Conservation (phyloP, 345 rosid genomes). For the Toxicodendron radicans region DNA sequence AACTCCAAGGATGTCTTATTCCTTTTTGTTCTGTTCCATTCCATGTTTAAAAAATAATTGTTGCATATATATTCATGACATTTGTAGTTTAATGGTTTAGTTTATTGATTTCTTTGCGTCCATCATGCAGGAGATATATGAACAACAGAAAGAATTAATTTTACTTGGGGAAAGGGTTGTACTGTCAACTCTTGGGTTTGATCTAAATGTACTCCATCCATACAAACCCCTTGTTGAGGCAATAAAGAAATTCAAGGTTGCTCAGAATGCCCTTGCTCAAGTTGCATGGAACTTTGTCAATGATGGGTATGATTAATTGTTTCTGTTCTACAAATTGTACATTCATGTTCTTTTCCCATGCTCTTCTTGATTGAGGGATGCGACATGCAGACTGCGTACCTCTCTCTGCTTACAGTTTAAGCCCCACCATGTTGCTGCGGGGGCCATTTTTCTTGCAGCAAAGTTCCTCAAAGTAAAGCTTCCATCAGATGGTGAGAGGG, state of each 20-base stretch:
- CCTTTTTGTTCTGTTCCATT: not conserved
- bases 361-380: constrained; percentile 27
- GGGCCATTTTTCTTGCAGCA: constrained; percentile 55
- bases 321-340: not conserved
- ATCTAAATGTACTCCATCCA: constrained; percentile 41
- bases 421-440: constrained; percentile 51
- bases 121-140: constrained; percentile 40
- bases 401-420: constrained; percentile 52
- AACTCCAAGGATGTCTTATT: not conserved
- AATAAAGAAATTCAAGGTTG: constrained; percentile 50
- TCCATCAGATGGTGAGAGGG: constrained; percentile 50
- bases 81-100: not conserved
- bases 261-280: constrained; percentile 45
- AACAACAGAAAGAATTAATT: constrained; percentile 45
- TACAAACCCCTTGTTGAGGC: constrained; percentile 51
- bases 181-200: constrained; percentile 43
- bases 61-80: not conserved
- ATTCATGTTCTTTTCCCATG: constrained; percentile 20
- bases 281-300: constrained; percentile 54
- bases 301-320: constrained; percentile 40
- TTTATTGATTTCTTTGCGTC: not conserved
- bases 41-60: too few relatives aligned
- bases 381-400: constrained; percentile 43
- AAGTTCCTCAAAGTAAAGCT: constrained; percentile 52
- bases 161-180: constrained; percentile 43